These are phyloP conservation scores for Ceratocystiopsis brevicomis DNA, from an alignment of 2,329 filamentous ascomycete genomes.

Conservation along the genomic window DNA sequence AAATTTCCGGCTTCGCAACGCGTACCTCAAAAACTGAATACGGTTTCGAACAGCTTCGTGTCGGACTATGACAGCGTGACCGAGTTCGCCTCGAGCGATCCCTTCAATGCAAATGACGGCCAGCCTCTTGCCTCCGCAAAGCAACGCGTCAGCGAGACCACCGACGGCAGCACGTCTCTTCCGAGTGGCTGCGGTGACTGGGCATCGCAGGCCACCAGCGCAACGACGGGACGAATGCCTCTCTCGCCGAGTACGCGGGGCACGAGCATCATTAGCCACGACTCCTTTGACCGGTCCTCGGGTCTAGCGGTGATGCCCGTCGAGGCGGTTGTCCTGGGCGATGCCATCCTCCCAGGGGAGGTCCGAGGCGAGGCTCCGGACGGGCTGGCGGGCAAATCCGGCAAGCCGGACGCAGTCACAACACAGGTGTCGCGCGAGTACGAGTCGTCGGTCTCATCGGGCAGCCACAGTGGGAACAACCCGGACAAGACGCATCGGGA, in stretches of 20 bases:
- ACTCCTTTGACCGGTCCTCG: slow-evolving; percentile 31
- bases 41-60: slow-evolving; percentile 19
- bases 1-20: slow-evolving; percentile 11
- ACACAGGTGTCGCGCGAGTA: slow-evolving; percentile 13
- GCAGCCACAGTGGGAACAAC: slow-evolving; percentile 21
- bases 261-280: slow-evolving; percentile 44
- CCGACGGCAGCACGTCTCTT: slow-evolving; percentile 37
- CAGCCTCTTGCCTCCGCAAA: slow-evolving; percentile 21
- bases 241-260: slow-evolving; percentile 46
- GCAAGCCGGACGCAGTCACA: too few relatives aligned
- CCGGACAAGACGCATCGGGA: slow-evolving; percentile 13
- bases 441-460: slow-evolving; percentile 15
- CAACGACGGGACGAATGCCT: slow-evolving; percentile 44
- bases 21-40: slow-evolving; percentile 5
- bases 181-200: slow-evolving; percentile 34
- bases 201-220: slow-evolving; percentile 43
- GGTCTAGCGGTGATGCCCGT: slow-evolving; percentile 19
- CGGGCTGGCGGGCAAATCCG: too few relatives aligned
- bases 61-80: slow-evolving; percentile 22
- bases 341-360: slow-evolving; percentile 1
- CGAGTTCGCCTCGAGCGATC: slow-evolving; percentile 30
- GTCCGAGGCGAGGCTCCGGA: too few relatives aligned
- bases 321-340: slow-evolving; percentile 17
- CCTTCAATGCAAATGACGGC: slow-evolving; percentile 25
- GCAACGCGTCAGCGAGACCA: slow-evolving; percentile 42